Base-by-base conservation (phyloP, 1,284 basidiomycete species). In the Ganoderma lucidum region DNA sequence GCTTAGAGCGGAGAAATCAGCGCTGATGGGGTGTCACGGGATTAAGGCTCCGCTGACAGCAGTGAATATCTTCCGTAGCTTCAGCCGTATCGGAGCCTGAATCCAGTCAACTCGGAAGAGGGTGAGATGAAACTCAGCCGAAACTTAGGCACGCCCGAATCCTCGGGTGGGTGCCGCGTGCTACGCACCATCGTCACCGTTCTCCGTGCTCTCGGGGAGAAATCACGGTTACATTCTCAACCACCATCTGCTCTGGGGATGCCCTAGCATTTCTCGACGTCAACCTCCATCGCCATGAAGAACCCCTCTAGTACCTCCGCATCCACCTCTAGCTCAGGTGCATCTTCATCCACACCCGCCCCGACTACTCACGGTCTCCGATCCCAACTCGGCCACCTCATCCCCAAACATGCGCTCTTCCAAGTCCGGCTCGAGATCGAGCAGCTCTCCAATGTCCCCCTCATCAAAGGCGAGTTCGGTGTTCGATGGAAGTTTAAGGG, bases 401-500 rank as follows among this genome's bases (percentile, higher is more conserved):
- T 89, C 5, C 86, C 88, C 14, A 82, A 82, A 71, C 88, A 91
- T 76, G 87, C 92, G 3, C 85, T 88, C 68, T 95, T 95, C 80
- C 86, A 88, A 66, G 88, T 90, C 37, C 82, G 84, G 19, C 78
- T 95, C 60, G 83, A 84, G 42, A 85, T 95, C 56, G 92, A 94
- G 78, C 88, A 94, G 74, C 85, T 95, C 39, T 84, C 87, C 55
- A 92, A 90, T 75, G 90, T 96, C 0, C 93, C 94, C 0, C 87
- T 94, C 70, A 88, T 95, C 62, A 81, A 82, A 51, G 94, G 94
- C 71, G 86, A 93, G 75, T 95, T 95, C 76, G 88, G 85, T 17
- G 86, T 92, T 48, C 85, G 87, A 62, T 95, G 93, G 93, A 91
- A 89, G 78, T 87, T 95, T 81, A 92, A 90, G 81, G 85, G 89